Conservation (phyloP, 1,284 basidiomycete species). For the Cryptococcus depauperatus region DNA sequence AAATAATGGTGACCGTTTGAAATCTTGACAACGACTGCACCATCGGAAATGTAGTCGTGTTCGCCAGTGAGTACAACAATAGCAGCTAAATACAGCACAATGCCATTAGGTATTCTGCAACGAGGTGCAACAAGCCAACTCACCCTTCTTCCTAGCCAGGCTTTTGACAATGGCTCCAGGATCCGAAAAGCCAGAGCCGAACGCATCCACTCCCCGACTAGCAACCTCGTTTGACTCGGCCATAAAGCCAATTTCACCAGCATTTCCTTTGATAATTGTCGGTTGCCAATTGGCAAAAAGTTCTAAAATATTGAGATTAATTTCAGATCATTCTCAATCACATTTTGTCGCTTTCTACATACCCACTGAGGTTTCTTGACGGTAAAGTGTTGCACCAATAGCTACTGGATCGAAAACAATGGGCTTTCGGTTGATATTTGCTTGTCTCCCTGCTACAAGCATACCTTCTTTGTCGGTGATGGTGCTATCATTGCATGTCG, state of each 20-base stretch:
- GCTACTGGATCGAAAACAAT: constrained; percentile 92
- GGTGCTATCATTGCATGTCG: constrained; percentile 47
- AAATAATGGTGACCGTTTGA: constrained; percentile 64
- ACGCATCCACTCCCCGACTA: constrained; percentile 81
- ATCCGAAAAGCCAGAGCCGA: constrained; percentile 66
- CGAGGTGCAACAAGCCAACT: too few relatives aligned
- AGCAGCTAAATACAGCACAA: constrained; percentile 53
- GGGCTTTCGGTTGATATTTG: constrained; percentile 67
- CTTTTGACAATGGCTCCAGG: constrained; percentile 61
- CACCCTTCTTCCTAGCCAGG: constrained; percentile 70
- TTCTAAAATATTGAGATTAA: constrained; percentile 44
- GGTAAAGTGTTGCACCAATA: constrained; percentile 71
- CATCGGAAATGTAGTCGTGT: constrained; percentile 81
- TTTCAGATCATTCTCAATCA: not conserved
- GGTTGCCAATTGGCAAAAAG: constrained; percentile 79
- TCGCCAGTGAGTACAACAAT: constrained; percentile 76
- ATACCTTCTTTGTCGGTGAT: constrained; percentile 65
- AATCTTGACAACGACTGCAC: constrained; percentile 57
- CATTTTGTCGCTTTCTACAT: constrained; percentile 14
- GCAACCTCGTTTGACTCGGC: constrained; percentile 66
- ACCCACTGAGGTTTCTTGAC: constrained; percentile 53
- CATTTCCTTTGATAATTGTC: constrained; percentile 91
- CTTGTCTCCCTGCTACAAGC: constrained; percentile 61
- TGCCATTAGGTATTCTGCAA: not conserved
- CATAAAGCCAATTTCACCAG: constrained; percentile 76